Evolutionary conservation across 192 early-diverging fungal species (phyloP), one percentile per base, ranked within the genome.

Genomic region (Umbelopsis isabellina): DNA sequence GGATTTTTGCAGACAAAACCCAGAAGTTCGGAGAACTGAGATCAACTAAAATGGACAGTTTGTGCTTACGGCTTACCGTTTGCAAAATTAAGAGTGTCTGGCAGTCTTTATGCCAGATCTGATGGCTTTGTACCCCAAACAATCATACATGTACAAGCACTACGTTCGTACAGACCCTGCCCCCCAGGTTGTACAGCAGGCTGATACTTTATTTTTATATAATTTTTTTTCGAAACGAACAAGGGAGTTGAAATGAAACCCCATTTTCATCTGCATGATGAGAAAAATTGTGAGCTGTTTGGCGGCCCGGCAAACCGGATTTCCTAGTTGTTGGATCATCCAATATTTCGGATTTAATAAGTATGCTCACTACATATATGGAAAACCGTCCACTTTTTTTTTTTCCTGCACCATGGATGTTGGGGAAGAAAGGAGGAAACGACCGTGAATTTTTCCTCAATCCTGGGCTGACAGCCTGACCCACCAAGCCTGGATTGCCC

Each of bases 241-340:
- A 41, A 10, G 37, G 37, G 37, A 9, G 37, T 41, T 41, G 21
- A 52, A 52, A 22, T 12, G 6, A 6, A 25, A 25, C 12, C 11
- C n/a, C 22, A 52, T 11, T 5, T 13, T 9, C 4, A 11, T 22
- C 21, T 22, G 5, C 12, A 25, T 23, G 21, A 10, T 25, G 33
- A 61, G 23, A 20, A 2, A 23, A 8, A 1, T 21, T 1, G 10
- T 23, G 51, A 27, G 55, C 55, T 25, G 55, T 33, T 61, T 27
- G 25, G 55, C 55, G 55, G 55, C 55, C 55, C 55, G 55, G 55
- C 55, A 18, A 16, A 61, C 55, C 55, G 55, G 55, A 61, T 61
- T 61, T 6, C 37, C 37, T 41, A 41, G 37, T 41, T 5, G 18
- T 6, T 49, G 48, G 48, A 21, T 16, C 7, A 55, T 30, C 55